Percentiles rank a stretch among this genome's conserved stretches.
phyloP scores from a whole-genome alignment of 2,329 filamentous ascomycete genomes.

The Colletotrichum sansevieriae region DNA sequence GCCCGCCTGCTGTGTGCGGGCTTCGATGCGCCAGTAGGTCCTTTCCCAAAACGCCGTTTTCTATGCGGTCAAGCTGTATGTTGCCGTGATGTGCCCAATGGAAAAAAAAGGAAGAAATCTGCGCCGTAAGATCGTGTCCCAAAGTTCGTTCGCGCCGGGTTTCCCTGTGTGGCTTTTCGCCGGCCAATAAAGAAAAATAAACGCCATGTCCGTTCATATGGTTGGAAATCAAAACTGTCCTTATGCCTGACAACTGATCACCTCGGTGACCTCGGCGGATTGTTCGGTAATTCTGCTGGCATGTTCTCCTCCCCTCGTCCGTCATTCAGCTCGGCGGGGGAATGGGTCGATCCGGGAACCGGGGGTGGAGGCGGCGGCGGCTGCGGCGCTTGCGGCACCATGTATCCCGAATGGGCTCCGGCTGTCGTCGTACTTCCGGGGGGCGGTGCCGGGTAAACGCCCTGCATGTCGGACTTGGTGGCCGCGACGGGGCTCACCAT shows the following conservation, averaged over 20 bases:
- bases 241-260: neutral
- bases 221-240: neutral
- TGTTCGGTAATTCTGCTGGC: slow-evolving; percentile 39
- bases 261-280: slow-evolving; percentile 37
- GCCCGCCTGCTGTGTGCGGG: neutral
- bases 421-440: slow-evolving; percentile 23
- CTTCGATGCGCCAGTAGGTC: slow-evolving; percentile 16
- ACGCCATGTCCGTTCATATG: neutral
- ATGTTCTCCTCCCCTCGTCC: slow-evolving; percentile 34
- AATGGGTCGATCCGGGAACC: slow-evolving; percentile 17
- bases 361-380: neutral
- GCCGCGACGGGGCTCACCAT: slow-evolving; percentile 39
- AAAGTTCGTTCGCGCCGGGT: slow-evolving; percentile 24
- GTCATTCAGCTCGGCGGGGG: slow-evolving; percentile 38
- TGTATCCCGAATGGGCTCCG: neutral
- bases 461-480: slow-evolving; percentile 36
- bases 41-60: slow-evolving; percentile 29
- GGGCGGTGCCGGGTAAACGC: slow-evolving; percentile 29
- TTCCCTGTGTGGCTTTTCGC: neutral
- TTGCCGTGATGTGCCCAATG: slow-evolving; percentile 19
- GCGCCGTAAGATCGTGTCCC: slow-evolving; percentile 18
- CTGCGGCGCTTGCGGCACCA: slow-evolving; percentile 1
- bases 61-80: slow-evolving; percentile 33
- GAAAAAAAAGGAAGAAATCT: slow-evolving; percentile 2
- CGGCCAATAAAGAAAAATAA: neutral